Conservation (phyloP, 495 filamentous ascomycete genomes). For the Lasiosphaeria ovina region DNA sequence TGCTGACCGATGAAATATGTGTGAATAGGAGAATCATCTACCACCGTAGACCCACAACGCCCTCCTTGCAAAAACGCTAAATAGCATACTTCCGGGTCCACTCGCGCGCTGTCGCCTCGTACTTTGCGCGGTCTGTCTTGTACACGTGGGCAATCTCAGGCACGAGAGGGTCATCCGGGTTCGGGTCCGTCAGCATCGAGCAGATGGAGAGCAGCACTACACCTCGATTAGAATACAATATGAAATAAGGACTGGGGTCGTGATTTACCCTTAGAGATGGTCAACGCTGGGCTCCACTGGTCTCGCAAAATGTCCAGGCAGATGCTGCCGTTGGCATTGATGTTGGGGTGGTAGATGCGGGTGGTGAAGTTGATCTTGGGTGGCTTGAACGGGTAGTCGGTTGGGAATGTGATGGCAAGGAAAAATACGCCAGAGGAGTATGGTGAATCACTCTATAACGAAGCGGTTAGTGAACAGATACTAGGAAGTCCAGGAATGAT, state of each 20-base stretch:
- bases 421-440: slow-evolving; percentile 99
- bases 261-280: slow-evolving; percentile 89
- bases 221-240: slow-evolving; percentile 2
- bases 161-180: slow-evolving; percentile 96
- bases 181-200: slow-evolving; percentile 99
- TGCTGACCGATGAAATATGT: slow-evolving; percentile 1
- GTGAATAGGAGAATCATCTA: slow-evolving; percentile 11
- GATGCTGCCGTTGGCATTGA: slow-evolving; percentile 99
- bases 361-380: slow-evolving; percentile 99
- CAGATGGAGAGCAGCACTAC: slow-evolving; percentile 96
- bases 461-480: slow-evolving; percentile 14
- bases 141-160: slow-evolving; percentile 99
- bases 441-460: slow-evolving; percentile 76
- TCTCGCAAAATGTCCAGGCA: slow-evolving; percentile 97
- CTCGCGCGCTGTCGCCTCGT: slow-evolving; percentile 94
- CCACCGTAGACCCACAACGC: slow-evolving; percentile 8
- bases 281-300: slow-evolving; percentile 98
- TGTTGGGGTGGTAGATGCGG: slow-evolving; percentile 99
- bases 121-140: slow-evolving; percentile 95
- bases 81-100: slow-evolving; percentile 99
- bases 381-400: slow-evolving; percentile 99
- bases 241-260: not conserved
- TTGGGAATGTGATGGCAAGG: slow-evolving; percentile 96
- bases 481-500: not conserved
- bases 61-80: slow-evolving; percentile 33